Conservation (phyloP, 2,329 filamentous ascomycete genomes). For the Tolypocladium ovalisporum region DNA sequence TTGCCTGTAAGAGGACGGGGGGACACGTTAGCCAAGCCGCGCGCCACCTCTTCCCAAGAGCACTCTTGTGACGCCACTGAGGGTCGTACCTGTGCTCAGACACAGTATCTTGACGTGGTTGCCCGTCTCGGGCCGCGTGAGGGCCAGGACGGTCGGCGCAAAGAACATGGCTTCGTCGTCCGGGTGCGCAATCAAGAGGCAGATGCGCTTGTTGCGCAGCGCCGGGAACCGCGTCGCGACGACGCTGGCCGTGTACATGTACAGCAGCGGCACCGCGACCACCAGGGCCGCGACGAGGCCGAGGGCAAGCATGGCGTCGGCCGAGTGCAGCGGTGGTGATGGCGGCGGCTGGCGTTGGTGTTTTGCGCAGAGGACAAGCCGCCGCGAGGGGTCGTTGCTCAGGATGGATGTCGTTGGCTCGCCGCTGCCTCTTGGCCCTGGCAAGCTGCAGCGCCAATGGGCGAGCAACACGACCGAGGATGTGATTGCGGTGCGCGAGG, state of each 20-base stretch:
- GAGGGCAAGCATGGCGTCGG: conserved; percentile 1
- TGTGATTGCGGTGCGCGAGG: background rate
- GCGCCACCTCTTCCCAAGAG: background rate
- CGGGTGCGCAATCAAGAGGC: conserved; percentile 88
- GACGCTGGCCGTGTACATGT: conserved; percentile 39
- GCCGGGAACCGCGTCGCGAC: conserved; percentile 47
- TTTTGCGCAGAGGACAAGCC: background rate
- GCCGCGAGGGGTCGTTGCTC: background rate
- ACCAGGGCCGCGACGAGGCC: conserved; percentile 3
- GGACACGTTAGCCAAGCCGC: background rate
- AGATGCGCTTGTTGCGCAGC: conserved; percentile 74
- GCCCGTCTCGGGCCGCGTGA: conserved; percentile 66
- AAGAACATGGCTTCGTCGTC: conserved; percentile 99
- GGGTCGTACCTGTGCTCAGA: conserved; percentile 60
- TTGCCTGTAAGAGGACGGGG: conserved; percentile 42
- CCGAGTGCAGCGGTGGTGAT: background rate
- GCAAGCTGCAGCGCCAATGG: background rate
- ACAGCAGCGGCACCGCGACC: conserved; percentile 34
- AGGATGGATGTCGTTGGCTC: background rate
- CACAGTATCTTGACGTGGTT: conserved; percentile 95
- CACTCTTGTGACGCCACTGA: background rate
- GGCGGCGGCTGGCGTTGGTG: background rate
- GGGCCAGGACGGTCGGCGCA: conserved; percentile 73
- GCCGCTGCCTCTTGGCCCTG: background rate
- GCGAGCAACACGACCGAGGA: background rate